A percentile compares a stretch with the other conserved stretches of the same genome.
Evolutionary conservation across 495 filamentous ascomycete species (phyloP).

Genomic region (Aspergillus nanangensis): DNA sequence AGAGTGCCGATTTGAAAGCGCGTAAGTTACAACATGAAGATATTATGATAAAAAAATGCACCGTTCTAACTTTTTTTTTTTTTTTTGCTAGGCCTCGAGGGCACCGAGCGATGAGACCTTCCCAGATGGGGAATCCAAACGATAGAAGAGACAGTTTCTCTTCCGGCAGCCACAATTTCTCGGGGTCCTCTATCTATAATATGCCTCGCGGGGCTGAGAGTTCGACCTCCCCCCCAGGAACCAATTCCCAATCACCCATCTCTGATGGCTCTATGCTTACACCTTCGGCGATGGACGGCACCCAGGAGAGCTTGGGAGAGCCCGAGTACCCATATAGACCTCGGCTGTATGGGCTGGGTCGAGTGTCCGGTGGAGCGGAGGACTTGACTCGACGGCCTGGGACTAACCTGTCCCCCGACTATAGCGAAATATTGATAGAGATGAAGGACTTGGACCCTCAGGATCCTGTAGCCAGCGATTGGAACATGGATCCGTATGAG

Average conservation of each 20-base stretch:
- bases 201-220: slow-evolving; percentile 31
- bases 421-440: slow-evolving; percentile 31
- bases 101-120: slow-evolving; percentile 26
- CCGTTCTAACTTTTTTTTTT: not conserved
- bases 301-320: slow-evolving; percentile 23
- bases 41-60: not conserved
- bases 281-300: slow-evolving; percentile 23
- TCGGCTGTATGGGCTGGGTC: slow-evolving; percentile 14
- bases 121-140: slow-evolving; percentile 18
- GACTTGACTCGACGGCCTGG: slow-evolving; percentile 9
- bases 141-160: slow-evolving; percentile 21
- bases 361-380: slow-evolving; percentile 11
- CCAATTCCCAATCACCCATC: slow-evolving; percentile 31
- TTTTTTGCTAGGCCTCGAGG: slow-evolving; percentile 30
- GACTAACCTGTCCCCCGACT: slow-evolving; percentile 17
- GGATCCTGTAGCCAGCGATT: slow-evolving; percentile 50
- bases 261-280: slow-evolving; percentile 30
- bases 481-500: slow-evolving; percentile 62
- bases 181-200: slow-evolving; percentile 32
- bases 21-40: too few species aligned
- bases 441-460: slow-evolving; percentile 25
- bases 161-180: slow-evolving; percentile 12
- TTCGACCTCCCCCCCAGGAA: slow-evolving; percentile 30
- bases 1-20: slow-evolving; percentile 80
- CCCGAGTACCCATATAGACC: slow-evolving; percentile 20